A percentile compares a stretch with the other conserved stretches of the same genome.
These are phyloP conservation scores for Diplodia corticola DNA, from an alignment of 2,329 filamentous ascomycete species.

Conservation along the genomic window DNA sequence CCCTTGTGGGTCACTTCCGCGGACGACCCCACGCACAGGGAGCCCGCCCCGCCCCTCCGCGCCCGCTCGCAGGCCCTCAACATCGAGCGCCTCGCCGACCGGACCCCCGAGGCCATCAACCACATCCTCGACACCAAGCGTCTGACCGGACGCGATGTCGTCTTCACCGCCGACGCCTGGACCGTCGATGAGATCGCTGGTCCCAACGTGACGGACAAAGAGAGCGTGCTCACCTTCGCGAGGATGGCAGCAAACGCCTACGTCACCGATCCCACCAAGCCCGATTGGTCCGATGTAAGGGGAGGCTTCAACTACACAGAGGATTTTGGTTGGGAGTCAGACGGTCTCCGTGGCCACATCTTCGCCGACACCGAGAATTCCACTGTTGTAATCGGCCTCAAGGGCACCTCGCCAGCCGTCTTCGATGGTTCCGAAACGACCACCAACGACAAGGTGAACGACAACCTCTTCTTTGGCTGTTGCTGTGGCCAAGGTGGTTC, in stretches of 20 bases:
- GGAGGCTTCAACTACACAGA: constrained; percentile 79
- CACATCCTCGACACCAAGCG: constrained; percentile 73
- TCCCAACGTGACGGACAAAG: constrained; percentile 82
- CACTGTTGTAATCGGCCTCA: constrained; percentile 88
- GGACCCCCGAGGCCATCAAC: constrained; percentile 74
- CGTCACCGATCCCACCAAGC: constrained; percentile 67
- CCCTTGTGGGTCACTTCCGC: constrained; percentile 64
- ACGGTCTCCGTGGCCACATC: constrained; percentile 88
- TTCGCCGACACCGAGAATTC: constrained; percentile 84
- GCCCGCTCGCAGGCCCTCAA: constrained; percentile 63
- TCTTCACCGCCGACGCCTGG: constrained; percentile 69
- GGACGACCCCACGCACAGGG: constrained; percentile 45
- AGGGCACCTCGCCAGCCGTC: constrained; percentile 80
- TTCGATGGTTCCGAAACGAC: constrained; percentile 98
- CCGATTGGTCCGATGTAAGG: constrained; percentile 73
- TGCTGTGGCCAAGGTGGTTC: constrained; percentile 94
- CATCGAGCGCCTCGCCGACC: constrained; percentile 81
- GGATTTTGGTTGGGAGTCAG: constrained; percentile 89
- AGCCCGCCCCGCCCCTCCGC: constrained; percentile 48
- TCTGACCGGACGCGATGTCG: constrained; percentile 64
- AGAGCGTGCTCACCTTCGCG: constrained; percentile 80
- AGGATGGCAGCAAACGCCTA: constrained; percentile 91
- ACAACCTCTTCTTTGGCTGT: constrained; percentile 97
- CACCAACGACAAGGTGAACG: constrained; percentile 95
- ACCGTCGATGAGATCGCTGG: constrained; percentile 73